Percentiles rank a stretch among this genome's conserved stretches.
These are phyloP conservation scores for Eucalyptus camaldulensis DNA, from an alignment of 345 rosid genomes.

Conservation along the genomic window DNA sequence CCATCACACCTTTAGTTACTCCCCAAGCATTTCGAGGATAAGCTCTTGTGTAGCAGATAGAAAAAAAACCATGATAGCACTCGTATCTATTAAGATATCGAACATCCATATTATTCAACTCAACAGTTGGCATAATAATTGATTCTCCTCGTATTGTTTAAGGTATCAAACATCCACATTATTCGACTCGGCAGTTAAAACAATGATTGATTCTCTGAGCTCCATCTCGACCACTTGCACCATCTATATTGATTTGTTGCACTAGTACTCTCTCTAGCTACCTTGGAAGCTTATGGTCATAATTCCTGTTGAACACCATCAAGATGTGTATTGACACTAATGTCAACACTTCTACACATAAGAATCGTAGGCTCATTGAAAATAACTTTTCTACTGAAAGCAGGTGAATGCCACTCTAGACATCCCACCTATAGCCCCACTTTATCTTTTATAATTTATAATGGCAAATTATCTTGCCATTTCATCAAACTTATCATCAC, in stretches of 20 bases:
- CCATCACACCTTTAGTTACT: not conserved
- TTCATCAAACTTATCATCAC: not conserved
- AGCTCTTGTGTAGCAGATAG: no score
- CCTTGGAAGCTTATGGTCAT: not conserved
- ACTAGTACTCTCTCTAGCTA: not conserved
- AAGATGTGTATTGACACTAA: not conserved
- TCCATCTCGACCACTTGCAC: not conserved
- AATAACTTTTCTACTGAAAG: not conserved
- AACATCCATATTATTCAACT: not conserved
- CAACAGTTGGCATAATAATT: no score
- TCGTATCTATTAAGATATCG: not conserved
- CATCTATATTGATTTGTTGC: not conserved
- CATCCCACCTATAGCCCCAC: not conserved
- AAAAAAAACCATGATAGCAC: no score
- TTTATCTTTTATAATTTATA: not conserved
- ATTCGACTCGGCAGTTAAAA: not conserved
- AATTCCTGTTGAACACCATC: not conserved
- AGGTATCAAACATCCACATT: not conserved
- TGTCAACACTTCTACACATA: not conserved
- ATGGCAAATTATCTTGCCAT: not conserved
- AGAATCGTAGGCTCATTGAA: not conserved
- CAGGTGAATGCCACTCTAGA: not conserved
- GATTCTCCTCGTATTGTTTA: no score
- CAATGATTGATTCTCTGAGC: not conserved
- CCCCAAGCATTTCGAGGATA: not conserved